Conservation (phyloP, 208 protist species). For the Leishmania arabica region DNA sequence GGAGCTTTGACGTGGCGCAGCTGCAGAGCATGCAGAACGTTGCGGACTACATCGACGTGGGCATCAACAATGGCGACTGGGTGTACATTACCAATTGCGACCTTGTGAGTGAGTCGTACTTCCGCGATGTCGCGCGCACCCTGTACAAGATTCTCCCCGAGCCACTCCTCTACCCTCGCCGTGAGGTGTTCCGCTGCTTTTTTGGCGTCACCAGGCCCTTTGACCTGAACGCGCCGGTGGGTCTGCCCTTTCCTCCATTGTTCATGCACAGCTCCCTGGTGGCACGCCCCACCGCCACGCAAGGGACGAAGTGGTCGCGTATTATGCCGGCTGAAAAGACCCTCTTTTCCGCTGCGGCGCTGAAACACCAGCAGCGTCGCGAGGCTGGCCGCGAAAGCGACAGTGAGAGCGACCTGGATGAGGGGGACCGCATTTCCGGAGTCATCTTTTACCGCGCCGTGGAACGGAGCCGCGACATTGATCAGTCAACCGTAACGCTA, state of each 20-base stretch:
- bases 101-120: constrained; percentile 47
- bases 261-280: constrained; percentile 77
- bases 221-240: constrained; percentile 60
- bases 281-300: constrained; percentile 35
- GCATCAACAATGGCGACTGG: constrained; percentile 90
- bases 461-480: constrained; percentile 65
- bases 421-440: constrained; percentile 66
- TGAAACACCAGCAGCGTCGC: constrained; percentile 60
- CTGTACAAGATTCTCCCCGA: constrained; percentile 79
- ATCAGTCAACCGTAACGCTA: constrained; percentile 53
- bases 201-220: constrained; percentile 70
- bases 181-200: constrained; percentile 83
- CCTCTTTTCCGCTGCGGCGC: constrained; percentile 40
- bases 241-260: constrained; percentile 73
- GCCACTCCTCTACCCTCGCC: constrained; percentile 75
- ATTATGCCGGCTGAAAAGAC: constrained; percentile 56
- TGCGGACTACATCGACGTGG: constrained; percentile 90
- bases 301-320: constrained; percentile 62
- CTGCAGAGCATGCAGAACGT: constrained; percentile 70
- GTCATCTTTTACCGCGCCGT: constrained; percentile 81
- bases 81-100: constrained; percentile 87
- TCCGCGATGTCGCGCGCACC: constrained; percentile 73
- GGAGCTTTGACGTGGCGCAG: constrained; percentile 72
- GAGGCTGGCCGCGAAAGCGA: constrained; percentile 76
- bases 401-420: constrained; percentile 87